These are phyloP conservation scores for Pisolithus thermaeus DNA, from an alignment of 1,284 basidiomycete species.

Conservation along the genomic window DNA sequence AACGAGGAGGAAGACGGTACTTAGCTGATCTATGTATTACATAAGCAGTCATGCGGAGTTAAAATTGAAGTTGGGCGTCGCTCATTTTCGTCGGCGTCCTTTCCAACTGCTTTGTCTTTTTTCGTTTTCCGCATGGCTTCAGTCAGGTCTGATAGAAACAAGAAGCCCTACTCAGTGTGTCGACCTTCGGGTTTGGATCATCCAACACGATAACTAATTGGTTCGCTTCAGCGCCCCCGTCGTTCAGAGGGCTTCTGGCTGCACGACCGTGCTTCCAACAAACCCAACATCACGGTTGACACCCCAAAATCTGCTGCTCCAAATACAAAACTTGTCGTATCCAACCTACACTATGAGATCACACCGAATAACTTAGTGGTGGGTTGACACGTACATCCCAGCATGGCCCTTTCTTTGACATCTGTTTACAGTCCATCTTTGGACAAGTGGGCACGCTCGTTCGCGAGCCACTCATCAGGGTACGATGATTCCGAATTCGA, in stretches of 20 bases:
- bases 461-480: conserved; percentile 90
- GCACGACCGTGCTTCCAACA: conserved; percentile 58
- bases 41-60: neutral
- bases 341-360: conserved; percentile 92
- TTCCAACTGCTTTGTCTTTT: neutral
- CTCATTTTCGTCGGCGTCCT: neutral
- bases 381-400: conserved; percentile 23
- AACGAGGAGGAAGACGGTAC: neutral
- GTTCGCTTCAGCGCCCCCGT: conserved; percentile 24
- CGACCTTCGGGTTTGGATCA: neutral
- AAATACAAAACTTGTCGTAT: conserved; percentile 71
- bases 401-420: neutral
- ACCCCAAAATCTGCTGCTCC: conserved; percentile 25
- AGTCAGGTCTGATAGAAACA: conserved; percentile 19
- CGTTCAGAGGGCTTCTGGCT: conserved; percentile 58
- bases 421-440: conserved; percentile 70
- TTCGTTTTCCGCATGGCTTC: conserved; percentile 13
- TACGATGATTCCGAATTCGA: conserved; percentile 73
- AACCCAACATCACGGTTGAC: conserved; percentile 17
- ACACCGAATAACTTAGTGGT: conserved; percentile 85
- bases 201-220: neutral
- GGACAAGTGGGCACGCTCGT: conserved; percentile 88
- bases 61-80: too few relatives aligned
- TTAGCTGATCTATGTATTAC: neutral
- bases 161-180: conserved; percentile 25